Percentiles rank a stretch among this genome's conserved stretches.
Evolutionary conservation across 106 monocot species (phyloP).

Genomic region (Xerophyta viscosa): DNA sequence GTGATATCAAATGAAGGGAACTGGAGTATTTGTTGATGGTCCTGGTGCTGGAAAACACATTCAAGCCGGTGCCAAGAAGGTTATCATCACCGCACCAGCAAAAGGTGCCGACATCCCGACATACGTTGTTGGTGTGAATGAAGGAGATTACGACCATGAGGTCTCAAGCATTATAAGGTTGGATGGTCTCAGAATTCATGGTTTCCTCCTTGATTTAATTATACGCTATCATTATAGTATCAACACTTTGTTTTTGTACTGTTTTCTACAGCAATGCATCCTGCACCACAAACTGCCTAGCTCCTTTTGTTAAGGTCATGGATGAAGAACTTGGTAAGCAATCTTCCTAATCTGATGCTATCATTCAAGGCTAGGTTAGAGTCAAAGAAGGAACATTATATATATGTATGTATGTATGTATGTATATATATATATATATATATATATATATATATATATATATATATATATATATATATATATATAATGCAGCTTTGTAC

Average conservation of each 20-base stretch:
- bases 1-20: slow-evolving; percentile 41
- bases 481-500: too few species aligned
- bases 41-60: slow-evolving; percentile 97
- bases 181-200: neutral
- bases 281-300: slow-evolving; percentile 97
- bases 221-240: neutral
- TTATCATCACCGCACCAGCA: slow-evolving; percentile 92
- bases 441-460: too few species aligned
- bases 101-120: slow-evolving; percentile 97
- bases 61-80: slow-evolving; percentile 98
- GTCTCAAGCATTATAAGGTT: slow-evolving; percentile 82
- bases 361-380: too few species aligned
- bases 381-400: too few species aligned
- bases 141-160: slow-evolving; percentile 73
- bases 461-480: too few species aligned
- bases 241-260: neutral
- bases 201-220: neutral
- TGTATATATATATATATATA: too few species aligned
- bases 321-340: slow-evolving; percentile 86
- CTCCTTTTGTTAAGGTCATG: slow-evolving; percentile 92
- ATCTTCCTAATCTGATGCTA: neutral
- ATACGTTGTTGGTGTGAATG: slow-evolving; percentile 92
- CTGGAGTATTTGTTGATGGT: slow-evolving; percentile 98
- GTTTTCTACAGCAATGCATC: slow-evolving; percentile 77
- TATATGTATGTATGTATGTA: too few species aligned